phyloP scores from a whole-genome alignment of 2,329 filamentous ascomycete genomes.

The Talaromyces sp. region DNA sequence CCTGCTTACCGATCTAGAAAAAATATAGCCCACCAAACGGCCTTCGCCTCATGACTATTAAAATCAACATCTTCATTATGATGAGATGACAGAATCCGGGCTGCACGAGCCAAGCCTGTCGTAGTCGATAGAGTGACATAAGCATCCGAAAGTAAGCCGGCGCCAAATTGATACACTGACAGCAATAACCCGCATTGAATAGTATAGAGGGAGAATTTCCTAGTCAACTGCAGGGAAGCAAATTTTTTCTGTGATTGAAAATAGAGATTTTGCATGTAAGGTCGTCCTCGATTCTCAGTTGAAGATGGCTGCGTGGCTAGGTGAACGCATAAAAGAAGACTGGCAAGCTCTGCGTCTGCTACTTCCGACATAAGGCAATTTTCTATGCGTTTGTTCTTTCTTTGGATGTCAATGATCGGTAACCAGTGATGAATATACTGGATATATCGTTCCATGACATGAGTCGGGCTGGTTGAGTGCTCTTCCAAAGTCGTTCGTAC shows the following conservation, averaged over 20 bases:
- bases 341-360: constrained; percentile 1
- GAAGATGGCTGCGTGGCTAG: constrained; percentile 9
- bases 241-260: neutral
- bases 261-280: neutral
- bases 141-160: constrained; percentile 14
- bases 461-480: neutral
- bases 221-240: neutral
- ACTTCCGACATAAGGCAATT: neutral
- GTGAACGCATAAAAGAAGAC: constrained; percentile 10
- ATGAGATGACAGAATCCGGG: neutral
- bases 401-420: neutral
- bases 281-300: neutral
- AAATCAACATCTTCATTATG: neutral
- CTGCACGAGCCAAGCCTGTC: neutral
- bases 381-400: neutral
- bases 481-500: neutral
- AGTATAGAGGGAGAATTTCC: neutral
- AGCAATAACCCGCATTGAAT: constrained; percentile 12
- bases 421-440: constrained; percentile 5
- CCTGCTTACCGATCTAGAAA: constrained; percentile 11
- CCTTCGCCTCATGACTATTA: neutral
- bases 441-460: neutral
- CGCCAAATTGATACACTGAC: constrained; percentile 14
- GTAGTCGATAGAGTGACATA: constrained; percentile 14
- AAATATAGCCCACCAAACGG: constrained; percentile 14